Evolutionary conservation across 2,329 filamentous ascomycete genomes (phyloP).

Genomic region (Fusarium oxysporum): DNA sequence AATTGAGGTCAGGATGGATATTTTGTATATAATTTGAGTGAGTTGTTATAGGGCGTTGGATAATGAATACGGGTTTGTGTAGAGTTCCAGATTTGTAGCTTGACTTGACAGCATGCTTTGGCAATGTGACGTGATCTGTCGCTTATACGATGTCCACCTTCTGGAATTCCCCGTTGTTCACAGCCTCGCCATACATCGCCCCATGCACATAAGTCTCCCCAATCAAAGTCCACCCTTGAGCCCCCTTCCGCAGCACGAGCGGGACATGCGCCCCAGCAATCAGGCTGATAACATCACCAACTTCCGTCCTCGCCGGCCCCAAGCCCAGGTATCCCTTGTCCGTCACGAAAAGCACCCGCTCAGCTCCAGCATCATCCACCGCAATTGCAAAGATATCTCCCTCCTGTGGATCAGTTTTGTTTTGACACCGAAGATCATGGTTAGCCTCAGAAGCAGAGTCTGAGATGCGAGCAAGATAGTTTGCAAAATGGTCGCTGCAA

Average conservation of each 20-base stretch:
- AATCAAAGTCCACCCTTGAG: neutral
- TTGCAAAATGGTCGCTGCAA: neutral
- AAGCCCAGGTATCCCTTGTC: constrained; percentile 5
- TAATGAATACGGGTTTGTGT: neutral
- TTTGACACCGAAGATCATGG: neutral
- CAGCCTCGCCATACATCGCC: neutral
- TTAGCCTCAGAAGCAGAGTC: neutral
- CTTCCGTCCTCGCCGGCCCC: neutral
- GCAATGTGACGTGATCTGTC: no score
- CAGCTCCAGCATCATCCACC: constrained; percentile 2
- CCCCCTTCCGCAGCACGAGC: neutral
- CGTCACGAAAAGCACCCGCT: neutral
- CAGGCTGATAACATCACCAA: neutral
- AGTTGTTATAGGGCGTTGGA: no score
- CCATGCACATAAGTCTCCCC: constrained; percentile 8
- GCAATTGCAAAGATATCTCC: constrained; percentile 19
- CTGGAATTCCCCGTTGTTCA: neutral
- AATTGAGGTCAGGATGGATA: neutral
- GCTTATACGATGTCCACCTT: no score
- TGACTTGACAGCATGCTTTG: neutral
- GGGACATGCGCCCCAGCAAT: constrained; percentile 13
- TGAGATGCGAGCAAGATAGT: constrained; percentile 3
- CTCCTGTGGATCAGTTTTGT: neutral
- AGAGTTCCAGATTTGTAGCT: neutral
- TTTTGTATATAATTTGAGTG: fast-evolving